These are phyloP conservation scores for Aureococcus anophagefferens DNA, from an alignment of 108 stramenopile genomes.

Conservation along the genomic window DNA sequence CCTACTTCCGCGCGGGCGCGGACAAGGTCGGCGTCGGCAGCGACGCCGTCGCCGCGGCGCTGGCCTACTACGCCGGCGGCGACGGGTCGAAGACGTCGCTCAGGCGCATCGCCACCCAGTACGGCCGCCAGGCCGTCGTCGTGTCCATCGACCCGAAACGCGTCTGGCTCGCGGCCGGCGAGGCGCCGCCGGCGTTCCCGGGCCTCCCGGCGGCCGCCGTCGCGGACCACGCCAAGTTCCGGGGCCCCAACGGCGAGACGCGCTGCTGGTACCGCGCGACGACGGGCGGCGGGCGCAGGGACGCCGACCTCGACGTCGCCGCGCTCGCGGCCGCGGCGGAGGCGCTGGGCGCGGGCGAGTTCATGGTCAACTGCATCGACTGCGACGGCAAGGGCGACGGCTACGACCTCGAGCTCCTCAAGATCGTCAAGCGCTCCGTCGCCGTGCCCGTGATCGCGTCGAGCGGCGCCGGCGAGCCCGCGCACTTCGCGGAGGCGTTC, in stretches of 20 bases:
- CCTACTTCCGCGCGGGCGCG: slow-evolving; percentile 96
- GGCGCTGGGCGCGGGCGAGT: slow-evolving; percentile 88
- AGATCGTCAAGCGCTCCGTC: slow-evolving; percentile 76
- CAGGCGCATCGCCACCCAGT: slow-evolving; percentile 74
- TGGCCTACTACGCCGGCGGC: slow-evolving; percentile 47
- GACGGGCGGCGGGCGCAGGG: slow-evolving; percentile 88
- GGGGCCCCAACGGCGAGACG: slow-evolving; percentile 69
- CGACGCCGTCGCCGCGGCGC: slow-evolving; percentile 85
- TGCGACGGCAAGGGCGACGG: slow-evolving; percentile 96
- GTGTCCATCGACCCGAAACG: slow-evolving; percentile 93
- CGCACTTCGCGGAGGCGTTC: slow-evolving; percentile 87
- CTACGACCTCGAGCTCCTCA: slow-evolving; percentile 78
- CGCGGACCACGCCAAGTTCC: slow-evolving; percentile 43
- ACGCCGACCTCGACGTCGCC: slow-evolving; percentile 79
- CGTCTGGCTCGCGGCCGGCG: slow-evolving; percentile 67
- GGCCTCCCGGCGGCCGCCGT: slow-evolving; percentile 40
- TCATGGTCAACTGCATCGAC: slow-evolving; percentile 97
- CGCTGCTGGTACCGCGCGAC: slow-evolving; percentile 97
- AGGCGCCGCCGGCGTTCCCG: background rate
- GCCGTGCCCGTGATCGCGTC: slow-evolving; percentile 93
- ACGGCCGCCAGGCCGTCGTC: slow-evolving; percentile 97
- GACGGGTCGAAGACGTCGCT: slow-evolving; percentile 63
- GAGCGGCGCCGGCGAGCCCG: slow-evolving; percentile 83
- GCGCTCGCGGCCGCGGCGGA: slow-evolving; percentile 71
- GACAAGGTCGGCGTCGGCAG: slow-evolving; percentile 90